These are phyloP conservation scores for Kuraishia hungarica DNA, from an alignment of 805 yeast species.

Conservation along the genomic window DNA sequence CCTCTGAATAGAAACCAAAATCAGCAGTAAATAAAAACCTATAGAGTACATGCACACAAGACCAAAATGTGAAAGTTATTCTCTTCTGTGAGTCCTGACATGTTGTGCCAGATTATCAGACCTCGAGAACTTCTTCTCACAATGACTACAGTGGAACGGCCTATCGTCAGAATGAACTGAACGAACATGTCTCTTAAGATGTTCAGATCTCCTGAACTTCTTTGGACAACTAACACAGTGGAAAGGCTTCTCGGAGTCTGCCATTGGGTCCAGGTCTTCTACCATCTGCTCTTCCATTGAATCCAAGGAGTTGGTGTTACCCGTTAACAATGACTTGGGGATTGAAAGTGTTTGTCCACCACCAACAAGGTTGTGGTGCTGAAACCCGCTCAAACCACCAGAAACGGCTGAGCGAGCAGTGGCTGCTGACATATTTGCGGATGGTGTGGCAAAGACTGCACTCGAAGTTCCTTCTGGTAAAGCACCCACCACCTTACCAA, in stretches of 20 bases:
- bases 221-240: conserved; percentile 28
- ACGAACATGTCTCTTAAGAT: conserved; percentile 57
- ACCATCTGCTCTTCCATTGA: conserved; percentile 6
- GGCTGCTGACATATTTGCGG: background rate
- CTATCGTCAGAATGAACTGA: conserved; percentile 55
- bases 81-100: conserved; percentile 37
- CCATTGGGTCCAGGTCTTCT: conserved; percentile 3
- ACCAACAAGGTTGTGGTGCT: background rate
- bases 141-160: conserved; percentile 49
- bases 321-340: background rate
- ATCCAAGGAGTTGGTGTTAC: background rate
- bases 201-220: conserved; percentile 54
- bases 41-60: background rate
- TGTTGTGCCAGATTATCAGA: conserved; percentile 64
- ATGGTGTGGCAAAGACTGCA: background rate
- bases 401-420: background rate
- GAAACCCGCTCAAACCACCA: background rate
- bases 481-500: background rate
- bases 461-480: background rate
- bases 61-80: background rate
- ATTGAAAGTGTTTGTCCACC: background rate
- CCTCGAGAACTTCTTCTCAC: conserved; percentile 56
- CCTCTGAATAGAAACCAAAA: background rate
- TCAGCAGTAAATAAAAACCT: background rate
- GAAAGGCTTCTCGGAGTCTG: conserved; percentile 23